Base-by-base conservation (phyloP, 2,329 filamentous ascomycete genomes). In the Domatiomyces globalis region DNA sequence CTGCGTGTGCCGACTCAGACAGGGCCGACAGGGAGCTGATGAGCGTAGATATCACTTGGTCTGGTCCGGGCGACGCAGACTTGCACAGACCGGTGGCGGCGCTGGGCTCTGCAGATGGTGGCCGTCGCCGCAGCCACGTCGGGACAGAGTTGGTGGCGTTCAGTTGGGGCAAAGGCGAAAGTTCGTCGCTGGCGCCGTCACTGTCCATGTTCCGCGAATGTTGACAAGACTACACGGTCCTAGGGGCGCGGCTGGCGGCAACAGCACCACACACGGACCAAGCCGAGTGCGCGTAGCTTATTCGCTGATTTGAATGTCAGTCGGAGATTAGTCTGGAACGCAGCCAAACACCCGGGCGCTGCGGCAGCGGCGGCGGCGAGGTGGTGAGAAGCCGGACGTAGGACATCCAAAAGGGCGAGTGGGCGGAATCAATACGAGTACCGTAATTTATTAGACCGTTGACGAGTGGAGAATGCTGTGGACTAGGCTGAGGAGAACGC, bases 1-100 rank as follows among this genome's bases (percentile, higher is more conserved):
- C n/a, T n/a, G n/a, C n/a, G n/a, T n/a, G n/a, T n/a, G 83, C 77
- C 19, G 85, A 83, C 47, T 78, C 75, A 4, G 77, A 76, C 54
- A 79, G 77, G 56, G 73, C 70, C 17, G 78, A 77, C 44, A 83
- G 71, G 27, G 79, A 80, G 54, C 77, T 76, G 63, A 82, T 79
- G 54, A 83, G 71, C 46, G 75, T 77, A 15, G 77, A 77, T 56
- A 83, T 74, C 27, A 74, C 66, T 57, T 73, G 52, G 17, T 58
- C 48, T 5, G 54, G 50, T 36, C 51, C 39, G 20, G 54, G 44
- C 15, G 19, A 18, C 12, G 20, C 45, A 36, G 29, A 8, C 15
- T 18, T 8, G 9, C 4, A 17, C 20, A 29, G 12, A 22, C 15
- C 45, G 25, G n/a, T 27, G 27, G 45, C 45, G 25, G 45, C 8